These are phyloP conservation scores for Vaccinium vitisidaea DNA, from an alignment of 148 eudicot genomes.

Conservation along the genomic window DNA sequence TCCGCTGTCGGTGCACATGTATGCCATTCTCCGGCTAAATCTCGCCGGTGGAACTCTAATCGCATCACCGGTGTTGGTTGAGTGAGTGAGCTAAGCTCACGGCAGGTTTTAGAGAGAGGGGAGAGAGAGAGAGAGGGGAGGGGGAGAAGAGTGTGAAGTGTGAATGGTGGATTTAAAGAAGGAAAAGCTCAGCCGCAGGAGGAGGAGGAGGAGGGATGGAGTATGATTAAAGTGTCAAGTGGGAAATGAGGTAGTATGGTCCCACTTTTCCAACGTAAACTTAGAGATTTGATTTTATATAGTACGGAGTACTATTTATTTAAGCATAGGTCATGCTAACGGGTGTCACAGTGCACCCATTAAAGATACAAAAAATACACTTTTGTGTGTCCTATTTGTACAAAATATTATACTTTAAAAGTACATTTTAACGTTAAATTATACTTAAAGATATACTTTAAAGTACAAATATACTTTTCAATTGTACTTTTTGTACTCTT, in stretches of 20 bases:
- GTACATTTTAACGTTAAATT: too few species aligned
- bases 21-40: constrained; percentile 61
- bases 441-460: too few species aligned
- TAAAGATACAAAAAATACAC: too few species aligned
- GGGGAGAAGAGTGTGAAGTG: not conserved
- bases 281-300: too few species aligned
- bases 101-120: not conserved
- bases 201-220: not conserved
- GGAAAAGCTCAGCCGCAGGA: not conserved
- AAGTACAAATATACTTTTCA: too few species aligned
- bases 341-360: too few species aligned
- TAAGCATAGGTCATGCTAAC: too few species aligned
- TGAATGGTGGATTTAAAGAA: not conserved
- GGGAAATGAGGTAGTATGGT: not conserved
- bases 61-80: constrained; percentile 10
- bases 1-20: constrained; percentile 90
- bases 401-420: too few species aligned
- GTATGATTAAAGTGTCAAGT: not conserved
- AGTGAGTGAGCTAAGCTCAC: not conserved
- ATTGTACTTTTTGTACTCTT: too few species aligned
- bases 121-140: not conserved
- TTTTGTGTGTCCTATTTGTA: too few species aligned
- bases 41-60: constrained; percentile 12
- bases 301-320: too few species aligned
- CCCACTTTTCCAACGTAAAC: not conserved